These are phyloP conservation scores for Annulohypoxylon moriforme DNA, from an alignment of 495 filamentous ascomycete species.

Conservation along the genomic window DNA sequence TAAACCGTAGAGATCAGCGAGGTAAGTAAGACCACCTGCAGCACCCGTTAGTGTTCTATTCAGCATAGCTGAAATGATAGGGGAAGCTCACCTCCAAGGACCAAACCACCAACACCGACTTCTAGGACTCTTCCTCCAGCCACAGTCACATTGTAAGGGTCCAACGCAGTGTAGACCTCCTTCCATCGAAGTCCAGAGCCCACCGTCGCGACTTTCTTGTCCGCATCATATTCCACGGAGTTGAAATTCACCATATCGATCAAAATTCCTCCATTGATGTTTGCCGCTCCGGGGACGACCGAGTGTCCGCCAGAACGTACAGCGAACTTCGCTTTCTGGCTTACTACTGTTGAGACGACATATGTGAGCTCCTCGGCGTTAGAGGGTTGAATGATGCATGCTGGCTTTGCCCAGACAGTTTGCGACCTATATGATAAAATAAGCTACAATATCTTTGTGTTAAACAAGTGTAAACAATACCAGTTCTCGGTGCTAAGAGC, in stretches of 20 bases:
- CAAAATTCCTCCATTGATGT: slow-evolving; percentile 63
- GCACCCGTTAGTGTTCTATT: slow-evolving; percentile 20
- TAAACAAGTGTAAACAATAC: neutral
- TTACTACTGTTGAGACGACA: slow-evolving; percentile 41
- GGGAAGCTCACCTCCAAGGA: slow-evolving; percentile 44
- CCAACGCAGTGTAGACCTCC: slow-evolving; percentile 60
- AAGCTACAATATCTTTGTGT: neutral
- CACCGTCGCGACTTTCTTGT: slow-evolving; percentile 55
- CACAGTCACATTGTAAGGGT: slow-evolving; percentile 57
- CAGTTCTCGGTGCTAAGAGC: slow-evolving; percentile 39
- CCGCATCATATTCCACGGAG: slow-evolving; percentile 55
- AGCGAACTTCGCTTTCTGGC: slow-evolving; percentile 54
- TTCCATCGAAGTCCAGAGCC: slow-evolving; percentile 63
- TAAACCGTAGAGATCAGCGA: slow-evolving; percentile 66
- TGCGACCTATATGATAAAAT: slow-evolving; percentile 43
- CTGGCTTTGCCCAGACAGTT: slow-evolving; percentile 49
- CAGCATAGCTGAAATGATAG: slow-evolving; percentile 9
- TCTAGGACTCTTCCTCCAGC: slow-evolving; percentile 61
- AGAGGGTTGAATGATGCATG: slow-evolving; percentile 59
- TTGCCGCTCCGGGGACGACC: slow-evolving; percentile 58
- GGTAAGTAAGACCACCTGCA: slow-evolving; percentile 57
- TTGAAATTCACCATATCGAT: slow-evolving; percentile 62
- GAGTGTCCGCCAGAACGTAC: slow-evolving; percentile 65
- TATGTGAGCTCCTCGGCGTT: slow-evolving; percentile 47
- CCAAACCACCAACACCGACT: slow-evolving; percentile 59